Base-by-base conservation (phyloP, 169 alveolate species). In the Plasmodium reichenowi region DNA sequence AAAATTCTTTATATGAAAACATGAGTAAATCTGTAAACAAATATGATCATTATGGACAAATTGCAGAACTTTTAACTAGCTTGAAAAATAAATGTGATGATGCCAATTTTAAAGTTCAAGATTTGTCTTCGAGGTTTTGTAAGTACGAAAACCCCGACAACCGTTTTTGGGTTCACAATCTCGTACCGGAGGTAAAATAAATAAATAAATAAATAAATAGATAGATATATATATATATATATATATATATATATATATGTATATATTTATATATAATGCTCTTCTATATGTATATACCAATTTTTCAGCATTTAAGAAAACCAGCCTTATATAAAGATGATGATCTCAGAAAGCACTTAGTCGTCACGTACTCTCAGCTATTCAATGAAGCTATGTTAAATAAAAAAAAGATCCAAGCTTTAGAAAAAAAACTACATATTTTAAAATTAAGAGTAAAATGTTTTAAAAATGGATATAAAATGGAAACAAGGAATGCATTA, bases 61-160 rank as follows among this genome's bases (percentile, higher is more conserved):
- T 78, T 38, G 45, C 89, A 13, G 89, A 64, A 48, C 45, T 78
- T 13, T 60, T 78, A 38, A 64, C 45, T 3, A 78, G 89, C 43
- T 58, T 78, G 15, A 78, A 78, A 24, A 78, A 78, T 13, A 78
- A 78, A 22, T 78, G 89, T 13, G 89, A 50, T 0, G 78, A 78
- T 58, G 89, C 89, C n/a, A 78, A 45, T 43, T 78, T 78, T 71
- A 63, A 52, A 58, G 70, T 62, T 22, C 63, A 78, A 59, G 54
- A 38, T 24, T 47, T 78, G 43, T 59, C 70, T 1, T 78, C 78
- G 15, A 48, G 56, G 56, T 78, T 78, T 32, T 59, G 67, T 22
- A 78, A 78, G 47, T 78, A 78, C 32, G 89, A 78, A 59, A 78
- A 78, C 43, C 89, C 89, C 20, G 89, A 78, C 48, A 64, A 54